Evolutionary conservation across 208 protist species (phyloP).

Genomic region (Crithidia acanthocephali): DNA sequence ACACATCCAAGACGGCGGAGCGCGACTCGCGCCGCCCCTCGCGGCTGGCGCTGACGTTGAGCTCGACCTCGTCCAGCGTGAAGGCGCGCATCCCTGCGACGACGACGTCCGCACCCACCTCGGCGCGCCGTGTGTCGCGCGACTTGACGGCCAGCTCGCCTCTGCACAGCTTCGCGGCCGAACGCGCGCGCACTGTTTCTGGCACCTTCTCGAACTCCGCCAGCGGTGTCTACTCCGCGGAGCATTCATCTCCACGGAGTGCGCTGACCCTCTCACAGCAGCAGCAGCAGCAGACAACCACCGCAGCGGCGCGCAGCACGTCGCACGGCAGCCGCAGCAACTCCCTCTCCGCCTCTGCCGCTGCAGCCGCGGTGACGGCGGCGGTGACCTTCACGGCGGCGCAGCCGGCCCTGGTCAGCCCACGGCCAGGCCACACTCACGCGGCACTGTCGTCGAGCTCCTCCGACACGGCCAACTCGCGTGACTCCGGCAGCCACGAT

Average conservation of each 20-base stretch:
- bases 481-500: neutral
- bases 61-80: neutral
- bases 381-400: too few relatives aligned
- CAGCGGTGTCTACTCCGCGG: neutral
- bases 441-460: conserved; percentile 3
- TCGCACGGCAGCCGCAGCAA: neutral
- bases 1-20: neutral
- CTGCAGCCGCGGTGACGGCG: neutral
- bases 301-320: too few relatives aligned
- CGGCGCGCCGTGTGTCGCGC: neutral
- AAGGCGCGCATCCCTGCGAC: conserved; percentile 14
- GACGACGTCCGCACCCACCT: conserved; percentile 9
- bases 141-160: neutral
- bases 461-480: conserved; percentile 11
- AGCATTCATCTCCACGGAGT: neutral
- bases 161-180: neutral
- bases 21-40: neutral
- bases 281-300: neutral
- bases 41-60: neutral
- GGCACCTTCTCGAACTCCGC: neutral
- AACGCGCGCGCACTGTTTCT: neutral
- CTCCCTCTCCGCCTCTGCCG: neutral
- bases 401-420: too few relatives aligned
- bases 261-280: neutral
- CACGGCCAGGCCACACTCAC: neutral